Base-by-base conservation (phyloP, 1,139 yeast genomes). In the Yamadazyma trypodendri region DNA sequence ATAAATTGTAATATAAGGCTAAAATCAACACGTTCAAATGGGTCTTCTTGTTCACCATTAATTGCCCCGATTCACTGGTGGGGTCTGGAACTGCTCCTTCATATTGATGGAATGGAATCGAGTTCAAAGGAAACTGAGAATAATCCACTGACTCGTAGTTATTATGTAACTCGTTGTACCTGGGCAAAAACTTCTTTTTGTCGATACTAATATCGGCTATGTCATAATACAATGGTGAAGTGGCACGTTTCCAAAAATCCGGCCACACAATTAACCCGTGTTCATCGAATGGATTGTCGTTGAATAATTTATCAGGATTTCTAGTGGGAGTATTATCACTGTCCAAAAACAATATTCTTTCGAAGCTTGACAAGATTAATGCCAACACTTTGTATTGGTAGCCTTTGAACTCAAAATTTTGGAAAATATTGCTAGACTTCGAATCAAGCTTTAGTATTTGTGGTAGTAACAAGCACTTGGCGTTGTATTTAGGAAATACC, bases 351-450 rank as follows among this genome's bases (percentile, higher is more conserved):
- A 85, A 62, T n/a, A 83, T 81, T 46, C 84, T 80, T 49, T 86
- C 88, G 60, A 87, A 88, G 46, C 86, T 76, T 34, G 90, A 83
- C 12, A 84, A 75, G 39, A 87, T 65, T 30, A 87, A 60, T 0
- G 95, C 90, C 46, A 87, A 62, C 0, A 85, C 83, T 57, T 87
- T 88, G 60, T 81, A 82, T 52, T 85, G 95, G 56, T 81, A 86
- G 0, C 95, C 94, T 53, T 77, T 72, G 31, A 49, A 48, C 11
- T 49, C 50, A 23, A 49, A 42, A 27, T 42, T 44, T 17, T 46
- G 42, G 32, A 46, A 47, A 4, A 49, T 42, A 34, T 39, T 41
- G 12, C 34, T 40, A 5, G 44, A 45, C 7, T 45, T 41, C 29
- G 43, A 43, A 18, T 84, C 82, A 42, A 43, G 42, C 17, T 45